Conservation (phyloP, 176 grass and related monocot species). For the Triticum turgidum region DNA sequence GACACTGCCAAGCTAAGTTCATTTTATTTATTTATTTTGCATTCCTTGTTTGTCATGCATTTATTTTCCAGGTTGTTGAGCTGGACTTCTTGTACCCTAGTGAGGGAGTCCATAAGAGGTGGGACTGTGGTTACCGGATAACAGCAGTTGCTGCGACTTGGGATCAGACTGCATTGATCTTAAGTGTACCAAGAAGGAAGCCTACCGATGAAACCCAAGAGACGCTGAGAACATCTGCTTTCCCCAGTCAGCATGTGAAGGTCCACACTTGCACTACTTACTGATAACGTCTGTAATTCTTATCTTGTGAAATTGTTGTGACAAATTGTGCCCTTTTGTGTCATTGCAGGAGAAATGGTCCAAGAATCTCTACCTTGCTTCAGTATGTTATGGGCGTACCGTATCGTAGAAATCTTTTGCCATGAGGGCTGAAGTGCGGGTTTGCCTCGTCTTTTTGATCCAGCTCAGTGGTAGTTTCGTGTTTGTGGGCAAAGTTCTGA, state of each 20-base stretch:
- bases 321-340: constrained; percentile 23
- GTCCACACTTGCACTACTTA: constrained; percentile 35
- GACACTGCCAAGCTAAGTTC: constrained; percentile 2
- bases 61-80: constrained; percentile 78
- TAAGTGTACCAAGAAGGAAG: constrained; percentile 86
- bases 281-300: not conserved
- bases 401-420: constrained; percentile 65
- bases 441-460: constrained; percentile 1
- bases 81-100: constrained; percentile 97
- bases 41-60: not conserved
- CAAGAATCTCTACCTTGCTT: constrained; percentile 88
- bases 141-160: constrained; percentile 84
- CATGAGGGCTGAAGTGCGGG: not conserved
- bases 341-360: constrained; percentile 93
- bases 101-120: constrained; percentile 96
- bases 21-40: not conserved
- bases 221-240: constrained; percentile 90
- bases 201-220: constrained; percentile 87
- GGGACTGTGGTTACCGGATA: constrained; percentile 91
- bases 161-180: constrained; percentile 88
- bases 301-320: not conserved
- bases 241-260: constrained; percentile 96
- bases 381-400: constrained; percentile 93
- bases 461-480: not conserved
- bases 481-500: constrained; percentile 15